Base-by-base conservation (phyloP, 192 early-diverging fungal species). In the Umbelopsis sp. region DNA sequence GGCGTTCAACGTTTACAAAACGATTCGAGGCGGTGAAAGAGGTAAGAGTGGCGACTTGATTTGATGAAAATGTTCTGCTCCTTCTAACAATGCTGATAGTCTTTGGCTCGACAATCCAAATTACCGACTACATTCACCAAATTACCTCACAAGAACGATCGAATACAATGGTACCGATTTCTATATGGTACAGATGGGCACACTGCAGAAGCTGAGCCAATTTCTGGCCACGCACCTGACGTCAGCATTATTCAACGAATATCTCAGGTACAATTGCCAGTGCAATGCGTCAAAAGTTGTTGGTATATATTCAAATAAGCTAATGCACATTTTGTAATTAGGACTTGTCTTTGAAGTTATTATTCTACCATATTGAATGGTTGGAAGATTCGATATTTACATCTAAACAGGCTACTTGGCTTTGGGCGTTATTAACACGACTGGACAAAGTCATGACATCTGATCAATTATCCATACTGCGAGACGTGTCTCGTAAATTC, bases 361-460 rank as follows among this genome's bases (percentile, higher is more conserved):
- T 61, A 30, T 27, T 27, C 16, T 61, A 18, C 10, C 55, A 61
- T 30, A 61, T 61, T 61, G 55, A 35, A 12, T 61, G 55, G 55
- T 30, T 61, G 0, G 55, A 61, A 8, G n/a, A 23, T 20, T 11
- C 12, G 11, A 52, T 2, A 52, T 22, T 45, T 58, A 58, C 27
- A 27, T 16, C 51, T 27, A 49, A 5, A 64, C 46, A 84, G 80
- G 76, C 71, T 13, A 49, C 45, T 21, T 82, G 83, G 78, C 51
- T 84, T 16, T 84, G 75, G 46, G 76, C 78, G 0, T 30, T 84
- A 12, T 52, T 84, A 5, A 49, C 82, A 49, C 77, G 80, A 18
- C 65, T 84, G 47, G 83, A 84, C 49, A 67, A 72, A 23, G 76
- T 84, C 6, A 70, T 84, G 46, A 73, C 73, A 25, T 80, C 83